Percentiles rank a stretch among this genome's conserved stretches.
Evolutionary conservation across 2,329 filamentous ascomycete genomes (phyloP).

Genomic region (Pleoardoris graminearum): DNA sequence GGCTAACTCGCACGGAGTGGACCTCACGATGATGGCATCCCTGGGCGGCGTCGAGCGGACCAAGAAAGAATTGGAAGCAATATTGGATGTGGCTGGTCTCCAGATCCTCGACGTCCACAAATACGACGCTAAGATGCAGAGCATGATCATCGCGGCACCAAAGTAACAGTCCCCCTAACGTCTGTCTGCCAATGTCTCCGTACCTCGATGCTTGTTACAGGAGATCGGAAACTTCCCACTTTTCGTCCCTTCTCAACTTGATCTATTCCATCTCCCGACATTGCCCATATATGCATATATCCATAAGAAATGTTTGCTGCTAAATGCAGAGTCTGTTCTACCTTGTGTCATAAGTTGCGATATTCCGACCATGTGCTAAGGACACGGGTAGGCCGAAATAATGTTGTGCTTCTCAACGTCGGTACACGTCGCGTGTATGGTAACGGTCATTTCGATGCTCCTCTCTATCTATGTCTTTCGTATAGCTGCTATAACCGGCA

Average conservation of each 20-base stretch:
- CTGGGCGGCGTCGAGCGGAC: slow-evolving; percentile 34
- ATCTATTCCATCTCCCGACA: background rate
- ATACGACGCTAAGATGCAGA: slow-evolving; percentile 32
- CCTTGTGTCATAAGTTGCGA: background rate
- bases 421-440: background rate
- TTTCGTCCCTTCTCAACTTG: background rate
- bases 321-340: background rate
- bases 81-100: slow-evolving; percentile 30
- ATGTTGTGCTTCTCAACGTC: background rate
- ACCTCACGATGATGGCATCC: slow-evolving; percentile 30
- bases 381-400: background rate
- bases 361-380: background rate
- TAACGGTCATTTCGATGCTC: background rate
- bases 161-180: slow-evolving; percentile 11
- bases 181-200: background rate
- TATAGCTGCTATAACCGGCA: background rate
- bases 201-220: background rate
- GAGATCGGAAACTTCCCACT: background rate
- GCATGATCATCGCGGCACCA: slow-evolving; percentile 26
- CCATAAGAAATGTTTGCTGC: background rate
- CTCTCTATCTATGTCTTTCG: background rate
- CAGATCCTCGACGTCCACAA: slow-evolving; percentile 28
- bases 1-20: slow-evolving; percentile 17
- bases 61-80: slow-evolving; percentile 20
- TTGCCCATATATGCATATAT: background rate